phyloP scores from a whole-genome alignment of 768 basidiomycete species.

The Tylopilus rubrobrunneus region DNA sequence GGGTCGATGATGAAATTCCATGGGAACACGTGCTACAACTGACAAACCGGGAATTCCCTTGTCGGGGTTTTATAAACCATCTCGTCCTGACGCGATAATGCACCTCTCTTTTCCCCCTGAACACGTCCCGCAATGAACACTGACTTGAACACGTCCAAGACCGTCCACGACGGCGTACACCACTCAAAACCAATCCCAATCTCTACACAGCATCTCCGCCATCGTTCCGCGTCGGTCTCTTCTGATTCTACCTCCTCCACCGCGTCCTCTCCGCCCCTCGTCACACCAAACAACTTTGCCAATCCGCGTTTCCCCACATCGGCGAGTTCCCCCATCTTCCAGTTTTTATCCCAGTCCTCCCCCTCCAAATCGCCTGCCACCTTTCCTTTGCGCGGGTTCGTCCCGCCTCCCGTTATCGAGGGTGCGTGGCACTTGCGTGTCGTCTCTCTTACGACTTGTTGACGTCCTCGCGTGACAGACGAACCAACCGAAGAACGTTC shows the following conservation, averaged over 20 bases:
- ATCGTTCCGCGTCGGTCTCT: constrained; percentile 61
- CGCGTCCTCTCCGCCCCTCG: constrained; percentile 48
- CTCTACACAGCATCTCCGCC: constrained; percentile 39
- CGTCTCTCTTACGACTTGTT: background rate
- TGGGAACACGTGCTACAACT: constrained; percentile 17
- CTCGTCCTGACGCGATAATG: background rate
- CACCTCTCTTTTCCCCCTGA: constrained; percentile 3
- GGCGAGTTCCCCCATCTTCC: constrained; percentile 68
- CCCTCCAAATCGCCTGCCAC: constrained; percentile 51
- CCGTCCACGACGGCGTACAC: constrained; percentile 31
- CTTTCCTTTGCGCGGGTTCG: constrained; percentile 57
- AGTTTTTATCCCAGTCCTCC: constrained; percentile 61
- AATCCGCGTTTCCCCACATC: constrained; percentile 46
- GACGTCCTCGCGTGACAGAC: constrained; percentile 23
- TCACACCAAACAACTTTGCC: constrained; percentile 44
- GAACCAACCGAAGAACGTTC: constrained; percentile 42
- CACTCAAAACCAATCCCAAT: constrained; percentile 70
- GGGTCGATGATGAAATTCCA: constrained; percentile 11
- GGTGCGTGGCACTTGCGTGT: constrained; percentile 37
- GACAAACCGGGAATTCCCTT: constrained; percentile 21
- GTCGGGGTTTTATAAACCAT: constrained; percentile 27
- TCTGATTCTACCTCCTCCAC: constrained; percentile 55
- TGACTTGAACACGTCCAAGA: background rate
- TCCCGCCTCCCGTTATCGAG: constrained; percentile 56
- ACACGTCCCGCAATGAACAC: constrained; percentile 14